phyloP scores from a whole-genome alignment of 2,329 filamentous ascomycete species.

The Fusarium napiforme region DNA sequence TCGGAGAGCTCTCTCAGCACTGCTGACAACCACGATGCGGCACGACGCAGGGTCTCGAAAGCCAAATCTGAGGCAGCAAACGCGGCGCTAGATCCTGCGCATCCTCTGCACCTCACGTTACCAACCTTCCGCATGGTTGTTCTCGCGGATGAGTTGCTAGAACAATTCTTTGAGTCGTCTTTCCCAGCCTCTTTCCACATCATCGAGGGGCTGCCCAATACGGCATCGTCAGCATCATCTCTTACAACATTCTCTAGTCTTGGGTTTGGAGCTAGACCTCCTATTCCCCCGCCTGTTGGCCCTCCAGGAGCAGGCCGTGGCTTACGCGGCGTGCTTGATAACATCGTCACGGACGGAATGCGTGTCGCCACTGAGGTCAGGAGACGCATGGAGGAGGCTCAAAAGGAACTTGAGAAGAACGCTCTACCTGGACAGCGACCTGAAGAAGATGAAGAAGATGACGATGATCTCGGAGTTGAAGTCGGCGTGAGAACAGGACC shows the following conservation, averaged over 20 bases:
- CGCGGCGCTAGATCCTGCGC: slow-evolving; percentile 88
- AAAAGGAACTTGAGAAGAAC: slow-evolving; percentile 88
- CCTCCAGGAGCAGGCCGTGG: slow-evolving; percentile 71
- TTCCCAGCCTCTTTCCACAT: slow-evolving; percentile 95
- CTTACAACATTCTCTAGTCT: slow-evolving; percentile 88
- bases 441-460: slow-evolving; percentile 78
- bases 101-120: slow-evolving; percentile 93
- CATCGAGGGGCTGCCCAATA: slow-evolving; percentile 67
- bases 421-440: slow-evolving; percentile 71
- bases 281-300: slow-evolving; percentile 53
- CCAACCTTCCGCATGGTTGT: slow-evolving; percentile 99
- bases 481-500: slow-evolving; percentile 53
- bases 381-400: slow-evolving; percentile 93
- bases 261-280: slow-evolving; percentile 61
- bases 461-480: slow-evolving; percentile 62
- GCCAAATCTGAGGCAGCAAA: slow-evolving; percentile 83
- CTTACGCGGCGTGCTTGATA: slow-evolving; percentile 91
- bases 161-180: slow-evolving; percentile 97
- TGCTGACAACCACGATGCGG: slow-evolving; percentile 22
- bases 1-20: slow-evolving; percentile 47
- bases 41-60: slow-evolving; percentile 62
- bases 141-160: slow-evolving; percentile 91
- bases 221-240: slow-evolving; percentile 61
- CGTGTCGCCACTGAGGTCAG: slow-evolving; percentile 92
- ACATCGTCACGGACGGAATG: slow-evolving; percentile 98